Conservation (phyloP, 139 green algal genomes). For the Asterochloris erici region DNA sequence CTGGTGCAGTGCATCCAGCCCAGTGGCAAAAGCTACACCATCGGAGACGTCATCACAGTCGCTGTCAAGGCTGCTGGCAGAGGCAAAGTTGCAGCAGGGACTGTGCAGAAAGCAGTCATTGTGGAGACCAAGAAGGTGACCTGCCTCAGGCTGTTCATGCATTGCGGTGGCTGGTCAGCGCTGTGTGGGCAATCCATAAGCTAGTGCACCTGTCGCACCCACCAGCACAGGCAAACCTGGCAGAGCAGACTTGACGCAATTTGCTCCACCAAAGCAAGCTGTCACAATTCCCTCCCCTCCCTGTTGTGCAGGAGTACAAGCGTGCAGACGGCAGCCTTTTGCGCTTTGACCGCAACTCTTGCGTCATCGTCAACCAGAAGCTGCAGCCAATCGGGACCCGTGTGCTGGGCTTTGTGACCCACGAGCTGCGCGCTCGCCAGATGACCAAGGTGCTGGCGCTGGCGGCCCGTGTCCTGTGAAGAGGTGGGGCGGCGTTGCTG, state of each 20-base stretch:
- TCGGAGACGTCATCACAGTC: constrained; percentile 63
- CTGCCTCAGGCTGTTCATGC: constrained; percentile 13
- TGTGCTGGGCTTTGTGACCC: constrained; percentile 59
- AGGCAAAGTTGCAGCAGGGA: constrained; percentile 38
- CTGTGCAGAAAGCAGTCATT: constrained; percentile 54
- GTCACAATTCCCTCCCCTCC: too few relatives aligned
- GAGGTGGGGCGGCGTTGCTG: background rate
- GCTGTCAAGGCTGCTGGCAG: constrained; percentile 48
- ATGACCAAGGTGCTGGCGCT: constrained; percentile 60
- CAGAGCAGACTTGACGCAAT: too few relatives aligned
- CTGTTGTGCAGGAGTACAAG: constrained; percentile 9
- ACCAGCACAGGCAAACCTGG: background rate
- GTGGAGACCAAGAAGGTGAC: constrained; percentile 52
- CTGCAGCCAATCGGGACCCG: constrained; percentile 50
- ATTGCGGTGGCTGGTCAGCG: constrained; percentile 29
- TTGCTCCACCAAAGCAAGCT: too few relatives aligned
- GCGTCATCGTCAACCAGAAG: constrained; percentile 55
- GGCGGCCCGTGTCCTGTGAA: constrained; percentile 52
- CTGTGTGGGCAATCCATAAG: background rate
- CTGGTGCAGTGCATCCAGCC: constrained; percentile 55
- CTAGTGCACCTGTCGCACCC: too few relatives aligned
- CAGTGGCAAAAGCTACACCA: constrained; percentile 26
- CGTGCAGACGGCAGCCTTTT: constrained; percentile 38
- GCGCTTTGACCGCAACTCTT: constrained; percentile 56
- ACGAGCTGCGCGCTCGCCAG: constrained; percentile 50